Percentiles rank a stretch among this genome's conserved stretches.
Evolutionary conservation across 352 stramenopile species (phyloP).

Genomic region (Phytophthora sp.): DNA sequence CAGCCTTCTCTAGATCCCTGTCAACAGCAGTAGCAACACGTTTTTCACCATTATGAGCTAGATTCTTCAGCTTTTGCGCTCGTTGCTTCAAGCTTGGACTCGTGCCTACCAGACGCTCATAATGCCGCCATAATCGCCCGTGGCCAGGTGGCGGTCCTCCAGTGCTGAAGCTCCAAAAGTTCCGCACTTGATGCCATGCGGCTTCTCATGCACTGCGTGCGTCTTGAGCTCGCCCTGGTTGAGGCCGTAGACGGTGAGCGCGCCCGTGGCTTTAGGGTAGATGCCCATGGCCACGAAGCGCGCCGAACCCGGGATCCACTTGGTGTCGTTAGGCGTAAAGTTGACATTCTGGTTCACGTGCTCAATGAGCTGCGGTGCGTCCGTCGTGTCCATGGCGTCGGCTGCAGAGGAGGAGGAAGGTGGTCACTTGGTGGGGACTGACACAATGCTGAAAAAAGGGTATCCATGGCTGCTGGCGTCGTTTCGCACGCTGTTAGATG

Average conservation of each 20-base stretch:
- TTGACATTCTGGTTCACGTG: conserved; percentile 92
- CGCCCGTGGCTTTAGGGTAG: conserved; percentile 92
- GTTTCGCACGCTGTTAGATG: conserved; percentile 4
- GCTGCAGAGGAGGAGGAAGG: neutral
- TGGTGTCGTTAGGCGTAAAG: conserved; percentile 95
- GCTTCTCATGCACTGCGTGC: conserved; percentile 74
- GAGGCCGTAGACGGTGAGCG: conserved; percentile 92
- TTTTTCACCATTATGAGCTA: conserved; percentile 3
- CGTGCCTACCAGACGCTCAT: conserved; percentile 71
- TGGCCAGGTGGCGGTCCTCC: conserved; percentile 89
- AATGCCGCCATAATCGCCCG: conserved; percentile 78
- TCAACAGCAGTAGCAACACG: conserved; percentile 1
- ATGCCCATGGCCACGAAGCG: conserved; percentile 94
- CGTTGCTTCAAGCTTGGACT: conserved; percentile 1
- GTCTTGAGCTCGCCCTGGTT: conserved; percentile 87
- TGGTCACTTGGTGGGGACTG: conserved; percentile 1
- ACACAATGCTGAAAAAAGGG: conserved; percentile 22
- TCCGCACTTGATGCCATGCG: conserved; percentile 94
- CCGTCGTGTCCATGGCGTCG: conserved; percentile 94
- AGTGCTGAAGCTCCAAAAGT: conserved; percentile 95
- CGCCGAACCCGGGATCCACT: conserved; percentile 95
- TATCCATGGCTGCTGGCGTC: conserved; percentile 27
- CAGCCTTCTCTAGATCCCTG: conserved; percentile 84
- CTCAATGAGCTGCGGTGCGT: conserved; percentile 97
- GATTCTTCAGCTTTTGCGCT: conserved; percentile 10